Base-by-base conservation (phyloP, 2,329 filamentous ascomycete species). In the Fusarium humuli region DNA sequence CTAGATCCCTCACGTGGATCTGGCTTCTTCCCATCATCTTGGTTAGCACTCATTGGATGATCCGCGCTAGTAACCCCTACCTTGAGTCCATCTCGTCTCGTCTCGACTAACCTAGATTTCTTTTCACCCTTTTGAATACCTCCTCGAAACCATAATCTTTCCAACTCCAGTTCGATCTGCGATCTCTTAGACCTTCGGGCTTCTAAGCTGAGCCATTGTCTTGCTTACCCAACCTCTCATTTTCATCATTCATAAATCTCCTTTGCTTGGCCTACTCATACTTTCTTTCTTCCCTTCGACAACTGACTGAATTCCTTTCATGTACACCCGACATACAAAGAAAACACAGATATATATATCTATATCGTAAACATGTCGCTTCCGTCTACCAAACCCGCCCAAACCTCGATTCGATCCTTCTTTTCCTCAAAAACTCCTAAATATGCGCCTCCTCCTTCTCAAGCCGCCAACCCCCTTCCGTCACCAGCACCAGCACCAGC, bases 401-500 rank as follows among this genome's bases (percentile, higher is more conserved):
- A 90, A 75, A 79, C 84, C 41, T 90, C 88, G 47, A 90, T 91
- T 73, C 86, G 85, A 57, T 89, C 87, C 57, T 91, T 91, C 81
- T 90, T 91, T 77, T 82, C 81, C 45, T 80, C 81, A 60, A 85
- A 86, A 70, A 76, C 82, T 25, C 76, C 79, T 44, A 76, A 78
- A 57, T 79, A 80, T 77, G 77, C 76, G 47, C 76, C 79, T 58
- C 80, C 80, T 11, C 78, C 79, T 10, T 69, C 74, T 37, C 58
- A 70, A 46, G 61, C 71, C 67, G 53, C 63, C 73, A 72, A 52
- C 61, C 75, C 42, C 57, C 73, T 63, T 41, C 68, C 69, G 65
- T 55, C 68, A 73, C 52, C 70, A 75, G 57, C 60, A 30, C 52
- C 70, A 75, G 57, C 60, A 30, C 32, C 61, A 40, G 29, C 76